These are phyloP conservation scores for Serendipita sp. DNA, from an alignment of 768 basidiomycete species.

Conservation along the genomic window DNA sequence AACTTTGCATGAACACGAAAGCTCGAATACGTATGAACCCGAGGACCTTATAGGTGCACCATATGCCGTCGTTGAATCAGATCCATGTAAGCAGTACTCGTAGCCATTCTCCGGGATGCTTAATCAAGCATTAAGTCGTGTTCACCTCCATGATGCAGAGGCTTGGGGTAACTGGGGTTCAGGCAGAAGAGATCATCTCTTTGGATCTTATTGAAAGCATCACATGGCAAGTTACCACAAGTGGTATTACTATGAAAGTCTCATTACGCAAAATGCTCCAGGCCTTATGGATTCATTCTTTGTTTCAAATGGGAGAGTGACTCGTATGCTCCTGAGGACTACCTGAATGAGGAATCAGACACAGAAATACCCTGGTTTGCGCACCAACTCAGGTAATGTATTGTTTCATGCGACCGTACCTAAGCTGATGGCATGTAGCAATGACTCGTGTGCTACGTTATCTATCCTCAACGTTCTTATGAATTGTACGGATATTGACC, in stretches of 20 bases:
- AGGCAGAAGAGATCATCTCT: conserved; percentile 43
- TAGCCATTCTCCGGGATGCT: no score
- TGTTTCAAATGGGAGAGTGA: conserved; percentile 45
- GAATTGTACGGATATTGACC: conserved; percentile 35
- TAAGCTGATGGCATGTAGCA: conserved; percentile 14
- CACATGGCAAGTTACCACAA: neutral
- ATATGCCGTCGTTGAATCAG: neutral
- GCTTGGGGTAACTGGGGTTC: conserved; percentile 36
- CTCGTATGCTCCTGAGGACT: conserved; percentile 26
- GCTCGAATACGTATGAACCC: neutral
- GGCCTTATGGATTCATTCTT: conserved; percentile 43
- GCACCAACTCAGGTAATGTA: conserved; percentile 32
- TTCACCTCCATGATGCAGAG: conserved; percentile 41
- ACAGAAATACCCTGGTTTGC: conserved; percentile 43
- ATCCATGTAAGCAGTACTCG: neutral
- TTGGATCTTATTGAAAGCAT: conserved; percentile 25
- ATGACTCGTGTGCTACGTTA: conserved; percentile 48
- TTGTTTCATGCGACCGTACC: neutral
- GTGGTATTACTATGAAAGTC: neutral
- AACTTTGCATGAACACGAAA: no score
- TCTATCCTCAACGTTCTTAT: conserved; percentile 44
- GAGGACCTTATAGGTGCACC: neutral
- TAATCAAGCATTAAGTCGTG: conserved; percentile 24
- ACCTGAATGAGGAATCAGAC: conserved; percentile 23
- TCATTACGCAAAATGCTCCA: conserved; percentile 4